Conservation (phyloP, 768 basidiomycete species). For the Kwoniella shandongensis region DNA sequence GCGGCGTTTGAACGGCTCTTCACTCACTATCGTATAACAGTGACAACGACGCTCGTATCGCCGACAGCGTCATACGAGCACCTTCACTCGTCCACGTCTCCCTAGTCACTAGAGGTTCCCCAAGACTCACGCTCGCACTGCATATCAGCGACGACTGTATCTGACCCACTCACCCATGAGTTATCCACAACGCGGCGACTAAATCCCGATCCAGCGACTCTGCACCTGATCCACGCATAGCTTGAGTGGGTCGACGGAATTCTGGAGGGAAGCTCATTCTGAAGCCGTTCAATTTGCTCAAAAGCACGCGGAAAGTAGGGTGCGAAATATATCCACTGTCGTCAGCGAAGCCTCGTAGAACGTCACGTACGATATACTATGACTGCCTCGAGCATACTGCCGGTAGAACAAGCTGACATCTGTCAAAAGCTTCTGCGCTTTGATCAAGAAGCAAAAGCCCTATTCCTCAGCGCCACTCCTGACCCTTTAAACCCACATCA, state of each 20-base stretch:
- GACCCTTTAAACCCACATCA: constrained; percentile 37
- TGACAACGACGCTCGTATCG: constrained; percentile 39
- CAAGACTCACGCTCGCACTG: constrained; percentile 33
- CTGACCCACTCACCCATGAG: constrained; percentile 26
- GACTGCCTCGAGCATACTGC: constrained; percentile 26
- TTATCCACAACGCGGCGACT: constrained; percentile 25
- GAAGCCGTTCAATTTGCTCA: constrained; percentile 41
- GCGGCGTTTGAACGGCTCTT: not conserved
- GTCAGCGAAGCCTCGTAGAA: not conserved
- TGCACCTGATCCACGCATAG: not conserved
- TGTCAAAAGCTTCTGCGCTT: constrained; percentile 33
- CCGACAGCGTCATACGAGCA: constrained; percentile 30
- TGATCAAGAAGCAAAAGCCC: constrained; percentile 33
- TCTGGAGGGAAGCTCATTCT: constrained; percentile 35
- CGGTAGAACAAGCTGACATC: constrained; percentile 37
- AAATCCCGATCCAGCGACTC: constrained; percentile 31
- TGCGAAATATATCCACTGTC: constrained; percentile 12
- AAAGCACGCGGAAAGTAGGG: constrained; percentile 22
- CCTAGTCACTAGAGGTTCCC: constrained; percentile 34
- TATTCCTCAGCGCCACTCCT: constrained; percentile 4
- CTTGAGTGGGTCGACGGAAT: constrained; percentile 31
- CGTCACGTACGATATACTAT: constrained; percentile 20
- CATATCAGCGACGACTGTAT: not conserved
- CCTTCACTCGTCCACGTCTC: constrained; percentile 42
- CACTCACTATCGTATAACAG: constrained; percentile 47